phyloP scores from a whole-genome alignment of 176 grass and related monocot genomes.

The Puya raimondii region DNA sequence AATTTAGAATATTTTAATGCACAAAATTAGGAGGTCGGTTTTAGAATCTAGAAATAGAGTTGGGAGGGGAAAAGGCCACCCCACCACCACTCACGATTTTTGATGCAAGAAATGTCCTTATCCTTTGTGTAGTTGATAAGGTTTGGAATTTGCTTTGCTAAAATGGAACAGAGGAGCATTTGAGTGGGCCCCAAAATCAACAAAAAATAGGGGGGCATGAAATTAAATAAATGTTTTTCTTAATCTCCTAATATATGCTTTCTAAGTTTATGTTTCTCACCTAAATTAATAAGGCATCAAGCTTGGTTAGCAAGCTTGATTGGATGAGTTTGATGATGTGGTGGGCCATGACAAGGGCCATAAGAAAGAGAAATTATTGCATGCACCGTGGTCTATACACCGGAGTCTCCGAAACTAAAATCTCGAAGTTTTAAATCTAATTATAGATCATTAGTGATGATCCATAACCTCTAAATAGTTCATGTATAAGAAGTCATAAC shows the following conservation, averaged over 20 bases:
- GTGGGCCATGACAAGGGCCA: not conserved
- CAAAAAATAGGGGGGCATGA: not conserved
- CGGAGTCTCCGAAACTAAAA: too few species aligned
- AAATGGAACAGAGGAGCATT: not conserved
- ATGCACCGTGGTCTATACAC: too few species aligned
- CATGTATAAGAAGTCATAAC: too few species aligned
- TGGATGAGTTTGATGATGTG: not conserved
- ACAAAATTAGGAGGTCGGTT: not conserved
- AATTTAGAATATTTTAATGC: too few species aligned
- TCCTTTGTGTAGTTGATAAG: constrained; percentile 17
- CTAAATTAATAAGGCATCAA: not conserved
- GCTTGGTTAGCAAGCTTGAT: not conserved
- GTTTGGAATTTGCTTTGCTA: not conserved
- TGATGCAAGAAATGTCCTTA: not conserved
- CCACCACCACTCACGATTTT: not conserved
- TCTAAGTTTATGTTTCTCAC: not conserved
- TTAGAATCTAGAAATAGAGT: not conserved
- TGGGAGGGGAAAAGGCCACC: not conserved
- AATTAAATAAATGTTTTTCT: not conserved
- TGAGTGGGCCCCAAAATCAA: not conserved
- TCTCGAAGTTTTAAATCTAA: too few species aligned
- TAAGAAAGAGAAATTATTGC: too few species aligned
- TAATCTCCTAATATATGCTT: not conserved
- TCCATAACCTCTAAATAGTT: too few species aligned
- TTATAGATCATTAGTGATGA: too few species aligned